A percentile compares a stretch with the other conserved stretches of the same genome.
Conservation (phyloP, 2,329 filamentous ascomycete species). For the Emmonsiellopsis sp. region DNA sequence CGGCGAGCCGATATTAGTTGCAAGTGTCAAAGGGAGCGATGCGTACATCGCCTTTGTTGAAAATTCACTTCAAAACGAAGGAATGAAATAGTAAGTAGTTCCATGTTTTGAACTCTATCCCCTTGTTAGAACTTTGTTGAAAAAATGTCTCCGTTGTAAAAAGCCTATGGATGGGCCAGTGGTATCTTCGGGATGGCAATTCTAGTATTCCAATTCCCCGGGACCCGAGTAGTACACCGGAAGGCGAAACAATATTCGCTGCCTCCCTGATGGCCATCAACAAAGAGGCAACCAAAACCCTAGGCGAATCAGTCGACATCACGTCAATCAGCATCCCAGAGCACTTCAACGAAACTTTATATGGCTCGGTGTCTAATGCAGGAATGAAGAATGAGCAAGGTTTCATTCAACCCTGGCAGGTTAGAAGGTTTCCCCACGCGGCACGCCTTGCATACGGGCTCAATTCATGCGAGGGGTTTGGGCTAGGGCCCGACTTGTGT, state of each 20-base stretch:
- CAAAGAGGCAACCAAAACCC: not conserved
- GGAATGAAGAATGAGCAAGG: not conserved
- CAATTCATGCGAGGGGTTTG: not conserved
- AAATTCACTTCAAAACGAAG: slow-evolving; percentile 2
- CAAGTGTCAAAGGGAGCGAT: not conserved
- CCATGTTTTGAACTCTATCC: not conserved
- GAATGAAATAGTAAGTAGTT: slow-evolving; percentile 1
- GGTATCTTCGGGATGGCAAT: slow-evolving; percentile 3
- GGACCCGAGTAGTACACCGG: not conserved
- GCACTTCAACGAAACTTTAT: slow-evolving; percentile 1
- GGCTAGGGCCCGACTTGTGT: not conserved
- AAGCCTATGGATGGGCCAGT: not conserved
- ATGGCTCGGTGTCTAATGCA: not conserved
- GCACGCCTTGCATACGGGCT: not conserved
- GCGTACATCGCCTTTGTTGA: slow-evolving; percentile 1
- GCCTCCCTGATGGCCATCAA: not conserved
- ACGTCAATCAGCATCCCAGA: slow-evolving; percentile 1
- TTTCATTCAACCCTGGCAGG: not conserved
- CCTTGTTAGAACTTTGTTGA: no score
- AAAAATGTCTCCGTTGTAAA: not conserved
- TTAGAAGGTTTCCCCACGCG: not conserved
- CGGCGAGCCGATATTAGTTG: not conserved
- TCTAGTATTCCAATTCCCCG: not conserved
- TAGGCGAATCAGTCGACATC: not conserved
- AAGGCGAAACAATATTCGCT: not conserved